Conservation (phyloP, 257 asterid genomes). For the Penstemon barbatus region DNA sequence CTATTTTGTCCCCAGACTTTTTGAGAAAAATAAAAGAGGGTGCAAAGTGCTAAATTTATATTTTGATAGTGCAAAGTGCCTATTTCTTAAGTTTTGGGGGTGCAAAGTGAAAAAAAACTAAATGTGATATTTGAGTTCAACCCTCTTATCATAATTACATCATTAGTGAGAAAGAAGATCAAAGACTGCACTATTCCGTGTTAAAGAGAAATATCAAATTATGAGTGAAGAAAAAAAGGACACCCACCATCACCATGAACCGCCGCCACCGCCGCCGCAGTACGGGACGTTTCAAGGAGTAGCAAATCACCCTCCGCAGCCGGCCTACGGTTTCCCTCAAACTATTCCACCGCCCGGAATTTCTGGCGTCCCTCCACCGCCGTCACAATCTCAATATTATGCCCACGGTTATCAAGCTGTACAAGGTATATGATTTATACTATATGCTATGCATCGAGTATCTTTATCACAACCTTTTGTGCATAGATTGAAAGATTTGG, state of each 20-base stretch:
- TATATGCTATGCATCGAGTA: neutral
- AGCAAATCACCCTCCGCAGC: slow-evolving; percentile 61
- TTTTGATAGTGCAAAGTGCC: no score
- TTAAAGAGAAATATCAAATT: slow-evolving; percentile 7
- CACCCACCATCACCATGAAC: slow-evolving; percentile 32
- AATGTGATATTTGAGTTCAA: no score
- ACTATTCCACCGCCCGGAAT: slow-evolving; percentile 83
- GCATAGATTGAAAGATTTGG: neutral
- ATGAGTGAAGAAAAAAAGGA: slow-evolving; percentile 63
- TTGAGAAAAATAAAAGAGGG: no score
- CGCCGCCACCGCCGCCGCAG: slow-evolving; percentile 50
- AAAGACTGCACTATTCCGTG: no score
- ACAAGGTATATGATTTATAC: slow-evolving; percentile 46
- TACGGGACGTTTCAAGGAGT: slow-evolving; percentile 93
- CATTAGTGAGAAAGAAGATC: no score
- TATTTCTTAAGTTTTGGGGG: no score
- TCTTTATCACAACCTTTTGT: neutral
- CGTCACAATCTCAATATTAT: slow-evolving; percentile 47
- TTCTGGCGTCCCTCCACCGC: slow-evolving; percentile 46
- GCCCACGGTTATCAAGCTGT: slow-evolving; percentile 83
- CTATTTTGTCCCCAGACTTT: no score
- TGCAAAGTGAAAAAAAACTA: no score
- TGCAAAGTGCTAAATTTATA: no score
- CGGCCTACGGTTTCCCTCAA: slow-evolving; percentile 82
- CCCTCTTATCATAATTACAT: no score